Evolutionary conservation across 306 rosid species (phyloP).

Genomic region (Quercus berberidifolia): DNA sequence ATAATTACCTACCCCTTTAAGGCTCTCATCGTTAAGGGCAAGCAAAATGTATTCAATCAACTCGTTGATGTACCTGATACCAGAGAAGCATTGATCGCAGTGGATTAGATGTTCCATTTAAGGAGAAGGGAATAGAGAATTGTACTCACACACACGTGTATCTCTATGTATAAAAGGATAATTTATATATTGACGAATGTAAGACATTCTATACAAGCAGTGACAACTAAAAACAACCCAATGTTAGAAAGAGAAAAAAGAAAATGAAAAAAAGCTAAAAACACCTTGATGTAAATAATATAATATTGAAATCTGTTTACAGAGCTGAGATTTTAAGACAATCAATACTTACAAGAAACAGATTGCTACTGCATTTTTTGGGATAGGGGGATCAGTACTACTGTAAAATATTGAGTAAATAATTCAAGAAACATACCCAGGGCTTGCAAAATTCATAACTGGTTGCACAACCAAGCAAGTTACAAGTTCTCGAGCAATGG

Average conservation of each 20-base stretch:
- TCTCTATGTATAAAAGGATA: neutral
- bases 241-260: neutral
- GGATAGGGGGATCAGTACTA: neutral
- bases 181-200: neutral
- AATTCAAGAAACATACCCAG: conserved; percentile 70
- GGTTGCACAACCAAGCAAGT: conserved; percentile 93
- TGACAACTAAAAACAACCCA: neutral
- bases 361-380: neutral
- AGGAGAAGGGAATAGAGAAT: neutral
- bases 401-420: neutral
- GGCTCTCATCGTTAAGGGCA: conserved; percentile 47
- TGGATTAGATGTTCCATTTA: neutral
- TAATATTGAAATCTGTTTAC: neutral
- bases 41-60: conserved; percentile 69
- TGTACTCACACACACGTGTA: neutral
- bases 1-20: conserved; percentile 30
- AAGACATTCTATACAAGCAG: neutral
- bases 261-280: neutral
- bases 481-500: conserved; percentile 83
- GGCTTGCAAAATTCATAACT: conserved; percentile 82
- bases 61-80: conserved; percentile 80
- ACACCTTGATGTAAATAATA: neutral
- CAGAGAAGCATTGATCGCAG: conserved; percentile 12
- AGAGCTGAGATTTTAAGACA: neutral
- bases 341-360: neutral